A percentile compares a stretch with the other conserved stretches of the same genome.
These are phyloP conservation scores for Sporisorium graminicola DNA, from an alignment of 1,284 basidiomycete genomes.

Conservation along the genomic window DNA sequence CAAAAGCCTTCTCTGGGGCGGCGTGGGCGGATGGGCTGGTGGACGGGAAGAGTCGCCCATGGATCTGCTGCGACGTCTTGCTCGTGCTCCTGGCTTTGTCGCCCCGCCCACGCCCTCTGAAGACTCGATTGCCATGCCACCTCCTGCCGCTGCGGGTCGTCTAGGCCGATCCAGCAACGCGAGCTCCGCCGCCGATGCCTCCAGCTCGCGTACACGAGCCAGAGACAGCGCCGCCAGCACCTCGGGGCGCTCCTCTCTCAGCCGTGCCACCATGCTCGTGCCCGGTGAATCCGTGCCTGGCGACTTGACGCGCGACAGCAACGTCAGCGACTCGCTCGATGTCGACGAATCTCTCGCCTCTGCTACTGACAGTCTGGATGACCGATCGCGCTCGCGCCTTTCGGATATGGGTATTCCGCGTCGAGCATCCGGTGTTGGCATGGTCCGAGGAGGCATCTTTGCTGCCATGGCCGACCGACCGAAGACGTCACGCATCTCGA, in stretches of 20 bases:
- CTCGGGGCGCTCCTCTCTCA: slow-evolving; percentile 23
- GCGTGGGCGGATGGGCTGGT: slow-evolving; percentile 51
- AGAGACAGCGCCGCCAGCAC: slow-evolving; percentile 29
- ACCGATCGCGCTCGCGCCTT: slow-evolving; percentile 26
- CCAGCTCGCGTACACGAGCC: slow-evolving; percentile 17
- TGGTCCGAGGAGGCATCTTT: slow-evolving; percentile 47
- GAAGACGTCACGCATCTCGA: slow-evolving; percentile 27
- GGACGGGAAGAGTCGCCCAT: slow-evolving; percentile 55
- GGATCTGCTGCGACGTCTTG: slow-evolving; percentile 46
- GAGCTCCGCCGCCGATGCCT: slow-evolving; percentile 16
- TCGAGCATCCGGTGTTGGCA: slow-evolving; percentile 28
- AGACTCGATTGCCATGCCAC: slow-evolving; percentile 46
- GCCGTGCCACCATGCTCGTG: slow-evolving; percentile 37
- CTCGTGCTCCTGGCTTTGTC: slow-evolving; percentile 47
- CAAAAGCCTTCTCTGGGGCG: slow-evolving; percentile 48
- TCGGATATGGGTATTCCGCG: slow-evolving; percentile 45
- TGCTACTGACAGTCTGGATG: slow-evolving; percentile 1
- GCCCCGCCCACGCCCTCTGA: slow-evolving; percentile 41
- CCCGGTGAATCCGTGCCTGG: slow-evolving; percentile 51
- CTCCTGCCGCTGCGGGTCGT: slow-evolving; percentile 15
- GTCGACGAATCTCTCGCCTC: slow-evolving; percentile 28
- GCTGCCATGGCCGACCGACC: slow-evolving; percentile 41
- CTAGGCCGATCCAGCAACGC: slow-evolving; percentile 22
- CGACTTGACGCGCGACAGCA: slow-evolving; percentile 49
- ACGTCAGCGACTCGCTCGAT: slow-evolving; percentile 34